phyloP scores from a whole-genome alignment of 495 filamentous ascomycete species.

The Viridothelium virens region DNA sequence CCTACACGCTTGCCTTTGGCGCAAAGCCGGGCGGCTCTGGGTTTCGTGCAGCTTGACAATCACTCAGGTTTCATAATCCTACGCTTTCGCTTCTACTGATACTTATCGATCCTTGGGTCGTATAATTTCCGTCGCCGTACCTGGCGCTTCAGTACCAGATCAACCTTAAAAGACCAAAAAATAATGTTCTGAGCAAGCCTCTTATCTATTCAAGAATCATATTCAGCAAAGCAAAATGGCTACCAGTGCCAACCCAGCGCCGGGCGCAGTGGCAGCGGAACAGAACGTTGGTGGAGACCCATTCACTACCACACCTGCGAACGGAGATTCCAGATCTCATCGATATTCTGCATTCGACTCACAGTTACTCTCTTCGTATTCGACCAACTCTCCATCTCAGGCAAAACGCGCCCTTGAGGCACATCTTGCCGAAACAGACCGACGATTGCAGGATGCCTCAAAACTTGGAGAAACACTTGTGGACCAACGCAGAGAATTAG shows the following conservation, averaged over 20 bases:
- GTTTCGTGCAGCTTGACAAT: background rate
- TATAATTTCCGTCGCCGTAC: background rate
- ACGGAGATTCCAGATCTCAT: conserved; percentile 44
- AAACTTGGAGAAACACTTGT: conserved; percentile 79
- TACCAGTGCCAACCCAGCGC: conserved; percentile 29
- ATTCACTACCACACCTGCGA: conserved; percentile 31
- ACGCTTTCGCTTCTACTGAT: background rate
- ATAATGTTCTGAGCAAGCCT: background rate
- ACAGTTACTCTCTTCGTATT: conserved; percentile 68
- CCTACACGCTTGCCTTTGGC: background rate
- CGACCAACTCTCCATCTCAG: conserved; percentile 70
- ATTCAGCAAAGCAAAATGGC: conserved; percentile 25
- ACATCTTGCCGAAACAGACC: conserved; percentile 83
- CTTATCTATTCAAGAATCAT: background rate
- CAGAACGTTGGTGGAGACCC: conserved; percentile 28
- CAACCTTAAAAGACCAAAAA: background rate
- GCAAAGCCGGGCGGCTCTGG: background rate
- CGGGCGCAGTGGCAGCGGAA: conserved; percentile 29
- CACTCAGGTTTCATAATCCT: background rate
- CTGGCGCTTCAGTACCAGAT: background rate
- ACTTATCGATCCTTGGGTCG: background rate
- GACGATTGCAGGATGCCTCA: conserved; percentile 81
- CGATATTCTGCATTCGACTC: conserved; percentile 73
- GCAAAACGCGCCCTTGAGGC: conserved; percentile 83
- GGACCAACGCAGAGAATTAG: conserved; percentile 71